phyloP scores from a whole-genome alignment of 352 stramenopile species.

The Phytophthora sojae region DNA sequence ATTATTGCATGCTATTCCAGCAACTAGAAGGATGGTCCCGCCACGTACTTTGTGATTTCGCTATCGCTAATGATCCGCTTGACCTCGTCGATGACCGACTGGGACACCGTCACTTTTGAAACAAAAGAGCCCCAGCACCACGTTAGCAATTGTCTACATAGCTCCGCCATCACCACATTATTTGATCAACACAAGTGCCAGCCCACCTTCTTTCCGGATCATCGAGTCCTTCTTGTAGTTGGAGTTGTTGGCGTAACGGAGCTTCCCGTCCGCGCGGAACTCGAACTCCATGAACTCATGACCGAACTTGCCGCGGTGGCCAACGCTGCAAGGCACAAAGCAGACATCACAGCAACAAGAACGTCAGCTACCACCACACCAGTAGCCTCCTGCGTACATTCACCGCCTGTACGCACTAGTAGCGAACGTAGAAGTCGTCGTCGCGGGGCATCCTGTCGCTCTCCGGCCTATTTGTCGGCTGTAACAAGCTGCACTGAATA shows the following conservation, averaged over 20 bases:
- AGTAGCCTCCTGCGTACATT: background rate
- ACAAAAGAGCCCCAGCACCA: background rate
- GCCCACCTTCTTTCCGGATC: slow-evolving; percentile 96
- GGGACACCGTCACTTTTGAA: slow-evolving; percentile 85
- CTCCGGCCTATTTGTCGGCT: background rate
- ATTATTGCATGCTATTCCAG: background rate
- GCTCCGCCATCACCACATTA: background rate
- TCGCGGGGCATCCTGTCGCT: slow-evolving; percentile 60
- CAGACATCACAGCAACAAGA: background rate
- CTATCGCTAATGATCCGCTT: slow-evolving; percentile 94
- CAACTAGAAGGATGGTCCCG: background rate
- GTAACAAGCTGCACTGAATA: slow-evolving; percentile 19
- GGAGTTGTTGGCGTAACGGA: slow-evolving; percentile 98
- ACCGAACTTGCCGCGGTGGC: slow-evolving; percentile 96
- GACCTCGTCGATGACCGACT: slow-evolving; percentile 94
- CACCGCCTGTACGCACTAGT: slow-evolving; percentile 69
- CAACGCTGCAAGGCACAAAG: slow-evolving; percentile 71
- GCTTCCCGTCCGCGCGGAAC: slow-evolving; percentile 90
- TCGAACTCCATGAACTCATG: slow-evolving; percentile 99
- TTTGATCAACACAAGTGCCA: background rate
- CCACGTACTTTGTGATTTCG: slow-evolving; percentile 89
- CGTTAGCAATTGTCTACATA: background rate
- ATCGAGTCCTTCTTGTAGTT: slow-evolving; percentile 98
- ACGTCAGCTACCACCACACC: background rate
- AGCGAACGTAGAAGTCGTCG: slow-evolving; percentile 90